A percentile compares a stretch with the other conserved stretches of the same genome.
Evolutionary conservation across 2,329 filamentous ascomycete species (phyloP).

Genomic region (Zalaria obscura): DNA sequence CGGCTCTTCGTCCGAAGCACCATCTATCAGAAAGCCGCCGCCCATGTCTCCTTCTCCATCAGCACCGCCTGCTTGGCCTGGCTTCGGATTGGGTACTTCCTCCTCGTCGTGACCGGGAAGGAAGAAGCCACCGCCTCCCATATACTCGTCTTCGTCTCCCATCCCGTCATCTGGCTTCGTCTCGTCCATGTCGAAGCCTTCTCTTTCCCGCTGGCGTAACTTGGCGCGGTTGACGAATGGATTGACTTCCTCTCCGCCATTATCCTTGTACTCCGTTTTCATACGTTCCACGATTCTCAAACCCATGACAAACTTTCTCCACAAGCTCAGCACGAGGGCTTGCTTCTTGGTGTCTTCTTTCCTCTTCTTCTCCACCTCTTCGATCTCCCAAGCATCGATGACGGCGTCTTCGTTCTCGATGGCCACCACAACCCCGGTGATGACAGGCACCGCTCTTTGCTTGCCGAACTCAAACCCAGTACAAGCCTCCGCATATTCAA

Average conservation of each 20-base stretch:
- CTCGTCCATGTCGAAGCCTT: slow-evolving; percentile 9
- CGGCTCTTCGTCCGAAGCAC: slow-evolving; percentile 19
- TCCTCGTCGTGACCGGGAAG: slow-evolving; percentile 21
- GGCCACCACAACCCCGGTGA: slow-evolving; percentile 80
- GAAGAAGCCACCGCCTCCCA: slow-evolving; percentile 27
- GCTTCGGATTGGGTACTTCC: slow-evolving; percentile 15
- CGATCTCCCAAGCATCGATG: slow-evolving; percentile 58
- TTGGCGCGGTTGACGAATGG: slow-evolving; percentile 33
- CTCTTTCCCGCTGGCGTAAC: slow-evolving; percentile 8
- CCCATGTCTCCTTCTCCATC: slow-evolving; percentile 14
- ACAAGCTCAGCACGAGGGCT: slow-evolving; percentile 57
- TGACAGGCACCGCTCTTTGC: slow-evolving; percentile 82
- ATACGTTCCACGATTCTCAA: slow-evolving; percentile 70
- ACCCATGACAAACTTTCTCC: slow-evolving; percentile 80
- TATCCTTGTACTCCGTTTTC: slow-evolving; percentile 58
- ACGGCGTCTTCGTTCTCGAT: slow-evolving; percentile 62
- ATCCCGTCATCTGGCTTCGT: slow-evolving; percentile 3
- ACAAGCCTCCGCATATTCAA: slow-evolving; percentile 88
- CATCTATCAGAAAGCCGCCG: slow-evolving; percentile 21
- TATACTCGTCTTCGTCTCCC: slow-evolving; percentile 8
- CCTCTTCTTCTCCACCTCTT: slow-evolving; percentile 60
- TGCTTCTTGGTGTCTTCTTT: slow-evolving; percentile 76
- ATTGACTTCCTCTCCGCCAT: slow-evolving; percentile 36
- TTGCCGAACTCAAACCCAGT: slow-evolving; percentile 95
- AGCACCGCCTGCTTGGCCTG: slow-evolving; percentile 10